Base-by-base conservation (phyloP, 2,329 filamentous ascomycete species). In the Lasiodiplodia gonubiensis region DNA sequence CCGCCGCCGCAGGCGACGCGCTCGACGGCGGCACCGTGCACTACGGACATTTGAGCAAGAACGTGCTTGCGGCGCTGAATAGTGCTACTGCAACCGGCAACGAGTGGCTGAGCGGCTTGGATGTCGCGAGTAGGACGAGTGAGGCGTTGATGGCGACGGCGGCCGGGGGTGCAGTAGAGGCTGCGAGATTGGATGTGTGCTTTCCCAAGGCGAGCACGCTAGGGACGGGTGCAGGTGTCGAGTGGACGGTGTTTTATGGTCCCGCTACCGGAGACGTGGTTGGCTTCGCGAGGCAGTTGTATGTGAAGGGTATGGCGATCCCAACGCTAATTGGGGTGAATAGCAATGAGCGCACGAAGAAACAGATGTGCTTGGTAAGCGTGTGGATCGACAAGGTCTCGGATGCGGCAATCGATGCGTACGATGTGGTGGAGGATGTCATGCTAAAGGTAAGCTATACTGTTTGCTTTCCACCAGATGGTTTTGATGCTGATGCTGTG, bases 241-340 rank as follows among this genome's bases (percentile, higher is more conserved):
- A 68, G 46, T 67, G 55, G 51, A 55, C 30, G 46, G 23, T 67
- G 25, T 55, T 67, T n/a, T 67, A 61, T 33, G 42, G 11, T 14
- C 90, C 30, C 30, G 30, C 84, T 12, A 88, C 87, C 0, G 85
- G 88, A 23, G 85, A 85, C 57, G 74, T 90, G 81, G n/a, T 68
- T 37, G 54, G 16, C 21, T 35, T 49, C n/a, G 23, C 51, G 39
- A 23, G 59, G 46, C 30, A 23, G 48, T 75, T 91, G 55, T 81
- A 82, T 46, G 75, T 92, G 11, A 83, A 84, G 55, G 83, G 85
- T 25, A 75, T 93, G 61, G 84, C 83, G 48, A 83, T 92, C 11
- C 89, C 90, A 27, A 88, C 87, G 42, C 76, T 94, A 60, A 86
- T 94, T 55, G 91, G 91, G 0, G 86, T 94, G 33, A 93, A 94